Evolutionary conservation across 2,329 filamentous ascomycete species (phyloP).

Genomic region (Colletotrichum sansevieriae): DNA sequence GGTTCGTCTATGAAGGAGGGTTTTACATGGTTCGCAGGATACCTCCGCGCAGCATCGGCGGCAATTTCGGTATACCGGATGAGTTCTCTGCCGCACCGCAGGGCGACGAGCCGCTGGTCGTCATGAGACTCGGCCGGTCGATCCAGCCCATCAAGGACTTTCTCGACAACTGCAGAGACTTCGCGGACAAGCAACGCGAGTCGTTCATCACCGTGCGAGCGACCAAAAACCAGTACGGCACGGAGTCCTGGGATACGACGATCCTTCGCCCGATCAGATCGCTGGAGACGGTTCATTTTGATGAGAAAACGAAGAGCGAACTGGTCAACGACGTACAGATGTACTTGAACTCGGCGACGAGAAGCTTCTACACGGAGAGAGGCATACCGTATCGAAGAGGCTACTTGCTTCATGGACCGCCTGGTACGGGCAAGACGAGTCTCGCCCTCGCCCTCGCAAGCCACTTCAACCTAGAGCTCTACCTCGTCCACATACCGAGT

Average conservation of each 20-base stretch:
- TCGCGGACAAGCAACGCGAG: conserved; percentile 52
- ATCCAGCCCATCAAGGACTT: conserved; percentile 49
- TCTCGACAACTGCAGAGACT: conserved; percentile 48
- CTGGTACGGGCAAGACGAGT: conserved; percentile 81
- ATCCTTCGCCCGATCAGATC: conserved; percentile 46
- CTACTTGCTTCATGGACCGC: conserved; percentile 79
- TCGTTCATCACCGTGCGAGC: conserved; percentile 53
- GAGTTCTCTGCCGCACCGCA: conserved; percentile 51
- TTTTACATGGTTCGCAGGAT: conserved; percentile 54
- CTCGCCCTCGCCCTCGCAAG: conserved; percentile 82
- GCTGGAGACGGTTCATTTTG: conserved; percentile 53
- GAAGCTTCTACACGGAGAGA: conserved; percentile 78
- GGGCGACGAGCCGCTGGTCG: conserved; percentile 54
- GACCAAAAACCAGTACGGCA: conserved; percentile 46
- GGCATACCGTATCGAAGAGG: conserved; percentile 82
- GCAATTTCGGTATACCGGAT: conserved; percentile 44
- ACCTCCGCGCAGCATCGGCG: conserved; percentile 38
- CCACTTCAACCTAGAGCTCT: conserved; percentile 79
- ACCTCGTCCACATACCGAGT: conserved; percentile 76
- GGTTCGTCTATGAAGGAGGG: conserved; percentile 51
- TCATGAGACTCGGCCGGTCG: conserved; percentile 55
- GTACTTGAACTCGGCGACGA: conserved; percentile 69
- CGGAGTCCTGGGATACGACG: conserved; percentile 52
- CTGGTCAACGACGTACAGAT: conserved; percentile 77
- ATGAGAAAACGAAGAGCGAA: conserved; percentile 65